phyloP scores from a whole-genome alignment of 768 basidiomycete genomes.

The Trametes gibbosa region DNA sequence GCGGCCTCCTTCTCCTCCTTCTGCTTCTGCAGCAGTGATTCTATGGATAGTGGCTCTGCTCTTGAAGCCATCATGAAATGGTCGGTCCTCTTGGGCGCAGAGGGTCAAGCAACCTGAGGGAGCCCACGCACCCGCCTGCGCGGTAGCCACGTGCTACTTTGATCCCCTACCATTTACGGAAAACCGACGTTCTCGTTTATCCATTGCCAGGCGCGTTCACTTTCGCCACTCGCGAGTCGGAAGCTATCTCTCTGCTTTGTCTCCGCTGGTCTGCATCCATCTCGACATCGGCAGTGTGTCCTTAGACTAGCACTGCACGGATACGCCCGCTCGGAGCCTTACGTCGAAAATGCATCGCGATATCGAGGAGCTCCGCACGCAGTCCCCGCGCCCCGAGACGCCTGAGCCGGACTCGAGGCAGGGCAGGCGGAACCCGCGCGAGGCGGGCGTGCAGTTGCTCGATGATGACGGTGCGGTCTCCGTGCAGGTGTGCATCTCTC shows the following conservation, averaged over 20 bases:
- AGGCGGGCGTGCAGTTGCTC: conserved; percentile 51
- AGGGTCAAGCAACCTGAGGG: not conserved
- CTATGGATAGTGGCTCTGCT: conserved; percentile 82
- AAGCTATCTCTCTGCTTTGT: too few species aligned
- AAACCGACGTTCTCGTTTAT: conserved; percentile 3
- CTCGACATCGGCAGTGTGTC: too few species aligned
- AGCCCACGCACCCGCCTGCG: not conserved
- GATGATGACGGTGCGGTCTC: conserved; percentile 72
- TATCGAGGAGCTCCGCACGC: conserved; percentile 27
- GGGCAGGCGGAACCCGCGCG: conserved; percentile 51
- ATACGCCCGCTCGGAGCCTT: not conserved
- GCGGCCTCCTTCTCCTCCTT: conserved; percentile 86
- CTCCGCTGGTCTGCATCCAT: not conserved
- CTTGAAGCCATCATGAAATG: conserved; percentile 40
- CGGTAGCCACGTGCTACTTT: conserved; percentile 1
- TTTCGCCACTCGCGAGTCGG: conserved; percentile 9
- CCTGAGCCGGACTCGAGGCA: conserved; percentile 62
- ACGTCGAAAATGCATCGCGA: conserved; percentile 24
- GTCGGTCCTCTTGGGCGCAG: conserved; percentile 1
- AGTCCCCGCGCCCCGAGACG: conserved; percentile 55
- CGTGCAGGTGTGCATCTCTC: conserved; percentile 46
- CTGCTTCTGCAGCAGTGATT: conserved; percentile 83
- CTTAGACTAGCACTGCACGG: too few species aligned
- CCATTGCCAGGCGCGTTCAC: not conserved
- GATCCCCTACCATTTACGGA: conserved; percentile 7